Evolutionary conservation across 78 protist genomes (phyloP).

Genomic region (Abeoforma whisleri): DNA sequence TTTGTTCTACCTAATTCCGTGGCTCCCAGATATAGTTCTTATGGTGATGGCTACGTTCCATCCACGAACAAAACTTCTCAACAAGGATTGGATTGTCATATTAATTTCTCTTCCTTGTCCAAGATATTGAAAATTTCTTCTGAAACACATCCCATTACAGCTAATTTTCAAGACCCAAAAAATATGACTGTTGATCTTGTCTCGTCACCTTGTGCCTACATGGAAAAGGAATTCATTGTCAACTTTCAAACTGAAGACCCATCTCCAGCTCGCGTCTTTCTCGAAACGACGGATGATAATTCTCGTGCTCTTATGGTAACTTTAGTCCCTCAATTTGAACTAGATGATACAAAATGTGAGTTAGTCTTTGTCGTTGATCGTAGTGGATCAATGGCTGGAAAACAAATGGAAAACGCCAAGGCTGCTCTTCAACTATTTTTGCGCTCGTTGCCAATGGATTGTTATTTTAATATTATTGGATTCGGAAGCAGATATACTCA

Average conservation of each 20-base stretch:
- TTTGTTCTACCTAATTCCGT: slow-evolving; percentile 63
- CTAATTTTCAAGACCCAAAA: slow-evolving; percentile 7
- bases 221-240: slow-evolving; percentile 54
- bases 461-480: slow-evolving; percentile 54
- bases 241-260: slow-evolving; percentile 39
- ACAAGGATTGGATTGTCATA: neutral
- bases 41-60: slow-evolving; percentile 31
- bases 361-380: slow-evolving; percentile 54
- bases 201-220: neutral
- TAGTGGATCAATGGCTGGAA: slow-evolving; percentile 52
- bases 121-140: slow-evolving; percentile 19
- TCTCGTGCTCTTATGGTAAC: slow-evolving; percentile 35
- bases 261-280: slow-evolving; percentile 55
- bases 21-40: slow-evolving; percentile 51
- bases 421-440: slow-evolving; percentile 46
- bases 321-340: slow-evolving; percentile 27
- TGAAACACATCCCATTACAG: slow-evolving; percentile 13
- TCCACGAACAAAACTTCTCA: neutral
- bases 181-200: slow-evolving; percentile 36
- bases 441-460: slow-evolving; percentile 45
- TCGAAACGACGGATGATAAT: slow-evolving; percentile 46
- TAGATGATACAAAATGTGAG: slow-evolving; percentile 8
- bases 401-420: slow-evolving; percentile 1
- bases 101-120: slow-evolving; percentile 37
- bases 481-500: slow-evolving; percentile 36